Conservation (phyloP, 2,329 filamentous ascomycete genomes). For the Xylaria digitata region DNA sequence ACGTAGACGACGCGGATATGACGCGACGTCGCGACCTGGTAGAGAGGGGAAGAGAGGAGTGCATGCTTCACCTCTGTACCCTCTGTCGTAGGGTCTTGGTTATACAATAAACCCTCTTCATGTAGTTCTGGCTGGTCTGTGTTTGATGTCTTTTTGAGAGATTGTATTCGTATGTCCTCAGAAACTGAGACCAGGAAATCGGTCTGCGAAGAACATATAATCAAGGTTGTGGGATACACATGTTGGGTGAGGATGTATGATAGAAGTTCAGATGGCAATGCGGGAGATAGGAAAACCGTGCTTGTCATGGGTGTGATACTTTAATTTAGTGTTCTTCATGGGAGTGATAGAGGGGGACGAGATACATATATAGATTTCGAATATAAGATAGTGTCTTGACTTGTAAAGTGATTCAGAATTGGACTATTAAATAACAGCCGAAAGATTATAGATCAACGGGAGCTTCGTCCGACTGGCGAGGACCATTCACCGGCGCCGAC, state of each 20-base stretch:
- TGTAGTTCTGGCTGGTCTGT: conserved; percentile 34
- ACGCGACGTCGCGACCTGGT: conserved; percentile 74
- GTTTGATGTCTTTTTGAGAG: conserved; percentile 22
- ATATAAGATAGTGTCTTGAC: neutral
- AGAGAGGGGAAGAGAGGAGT: conserved; percentile 73
- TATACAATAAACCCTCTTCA: conserved; percentile 16
- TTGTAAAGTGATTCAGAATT: neutral
- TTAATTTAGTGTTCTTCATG: neutral
- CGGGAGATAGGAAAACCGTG: conserved; percentile 61
- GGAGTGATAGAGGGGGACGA: neutral
- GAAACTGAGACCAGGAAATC: conserved; percentile 72
- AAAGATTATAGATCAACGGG: neutral
- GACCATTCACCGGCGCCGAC: conserved; percentile 15
- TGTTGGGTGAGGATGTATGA: conserved; percentile 70
- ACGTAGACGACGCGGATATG: conserved; percentile 78
- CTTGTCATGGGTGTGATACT: conserved; percentile 37
- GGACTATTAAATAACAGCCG: neutral
- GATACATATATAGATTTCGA: neutral
- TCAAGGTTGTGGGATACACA: conserved; percentile 69
- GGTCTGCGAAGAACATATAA: conserved; percentile 75
- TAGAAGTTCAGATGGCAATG: conserved; percentile 71
- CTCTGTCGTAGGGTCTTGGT: conserved; percentile 1
- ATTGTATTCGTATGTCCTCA: conserved; percentile 54
- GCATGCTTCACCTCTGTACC: conserved; percentile 45
- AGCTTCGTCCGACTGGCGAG: neutral